phyloP scores from a whole-genome alignment of 2,329 filamentous ascomycete genomes.

The Colletotrichum viniferum region DNA sequence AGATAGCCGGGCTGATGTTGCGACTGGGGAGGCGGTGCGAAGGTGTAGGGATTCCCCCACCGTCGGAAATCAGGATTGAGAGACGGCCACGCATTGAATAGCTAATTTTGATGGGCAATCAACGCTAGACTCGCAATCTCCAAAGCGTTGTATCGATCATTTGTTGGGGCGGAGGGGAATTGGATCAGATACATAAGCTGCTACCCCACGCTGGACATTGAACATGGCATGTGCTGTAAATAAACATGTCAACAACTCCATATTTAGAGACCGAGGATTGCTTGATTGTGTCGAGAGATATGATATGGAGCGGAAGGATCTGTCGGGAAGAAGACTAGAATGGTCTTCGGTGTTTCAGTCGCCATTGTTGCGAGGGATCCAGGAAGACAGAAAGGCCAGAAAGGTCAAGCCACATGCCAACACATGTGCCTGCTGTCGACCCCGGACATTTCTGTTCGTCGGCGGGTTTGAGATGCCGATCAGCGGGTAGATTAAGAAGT shows the following conservation, averaged over 20 bases:
- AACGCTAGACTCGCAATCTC: constrained; percentile 12
- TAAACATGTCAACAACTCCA: not conserved
- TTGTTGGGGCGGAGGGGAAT: not conserved
- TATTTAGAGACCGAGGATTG: not conserved
- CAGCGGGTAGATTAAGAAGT: not conserved
- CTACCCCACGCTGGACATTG: not conserved
- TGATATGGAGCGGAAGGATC: not conserved
- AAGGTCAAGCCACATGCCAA: not conserved
- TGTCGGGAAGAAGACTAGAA: not conserved
- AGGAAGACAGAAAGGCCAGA: not conserved
- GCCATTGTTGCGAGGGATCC: not conserved
- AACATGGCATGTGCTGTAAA: not conserved
- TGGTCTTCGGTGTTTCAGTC: not conserved
- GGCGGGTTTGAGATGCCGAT: not conserved
- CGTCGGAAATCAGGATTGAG: not conserved
- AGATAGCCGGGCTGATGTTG: not conserved
- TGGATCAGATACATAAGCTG: not conserved
- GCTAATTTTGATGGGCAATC: constrained; percentile 19
- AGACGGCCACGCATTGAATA: constrained; percentile 1
- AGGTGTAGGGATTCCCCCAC: not conserved
- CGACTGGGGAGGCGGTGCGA: not conserved
- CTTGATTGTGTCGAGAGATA: not conserved
- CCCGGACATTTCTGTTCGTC: not conserved
- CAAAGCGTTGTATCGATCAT: not conserved
- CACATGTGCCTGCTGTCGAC: not conserved